Percentiles rank a stretch among this genome's conserved stretches.
Evolutionary conservation across 768 basidiomycete genomes (phyloP).

Genomic region (Suillus luteus): DNA sequence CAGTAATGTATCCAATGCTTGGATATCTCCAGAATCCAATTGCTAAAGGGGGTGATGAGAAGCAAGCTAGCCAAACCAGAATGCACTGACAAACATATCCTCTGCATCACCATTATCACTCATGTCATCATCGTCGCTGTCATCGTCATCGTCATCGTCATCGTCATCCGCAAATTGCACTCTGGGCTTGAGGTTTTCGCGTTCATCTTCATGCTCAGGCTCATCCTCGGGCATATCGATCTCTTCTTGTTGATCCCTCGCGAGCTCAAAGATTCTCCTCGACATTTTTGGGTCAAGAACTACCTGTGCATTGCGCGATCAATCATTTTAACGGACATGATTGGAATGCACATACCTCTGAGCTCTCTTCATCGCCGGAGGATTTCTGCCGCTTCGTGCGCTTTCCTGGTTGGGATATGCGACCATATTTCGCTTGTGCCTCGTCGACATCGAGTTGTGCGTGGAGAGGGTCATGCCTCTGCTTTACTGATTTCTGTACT

Average conservation of each 20-base stretch:
- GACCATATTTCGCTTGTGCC: conserved; percentile 73
- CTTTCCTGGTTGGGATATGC: conserved; percentile 72
- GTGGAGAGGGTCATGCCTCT: conserved; percentile 85
- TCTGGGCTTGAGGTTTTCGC: conserved; percentile 27
- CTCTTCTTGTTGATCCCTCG: conserved; percentile 91
- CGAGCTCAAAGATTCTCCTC: conserved; percentile 86
- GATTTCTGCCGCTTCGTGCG: conserved; percentile 61
- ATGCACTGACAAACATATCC: conserved; percentile 56
- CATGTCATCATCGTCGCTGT: conserved; percentile 31
- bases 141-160: conserved; percentile 51
- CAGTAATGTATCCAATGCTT: conserved; percentile 78
- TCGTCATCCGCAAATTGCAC: conserved; percentile 51
- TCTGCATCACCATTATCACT: conserved; percentile 57
- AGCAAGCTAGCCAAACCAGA: conserved; percentile 13
- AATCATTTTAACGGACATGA: conserved; percentile 13
- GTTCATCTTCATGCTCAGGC: conserved; percentile 40
- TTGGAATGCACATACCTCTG: conserved; percentile 47
- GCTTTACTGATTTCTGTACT: conserved; percentile 53
- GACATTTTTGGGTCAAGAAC: conserved; percentile 83
- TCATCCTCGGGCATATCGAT: conserved; percentile 59
- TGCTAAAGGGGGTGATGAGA: conserved; percentile 47
- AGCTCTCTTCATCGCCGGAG: conserved; percentile 51
- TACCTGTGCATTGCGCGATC: conserved; percentile 42
- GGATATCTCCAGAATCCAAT: conserved; percentile 89
- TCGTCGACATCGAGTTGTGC: conserved; percentile 84